A percentile compares a stretch with the other conserved stretches of the same genome.
Evolutionary conservation across 148 eudicot genomes (phyloP).

Genomic region (Drosera capensis): DNA sequence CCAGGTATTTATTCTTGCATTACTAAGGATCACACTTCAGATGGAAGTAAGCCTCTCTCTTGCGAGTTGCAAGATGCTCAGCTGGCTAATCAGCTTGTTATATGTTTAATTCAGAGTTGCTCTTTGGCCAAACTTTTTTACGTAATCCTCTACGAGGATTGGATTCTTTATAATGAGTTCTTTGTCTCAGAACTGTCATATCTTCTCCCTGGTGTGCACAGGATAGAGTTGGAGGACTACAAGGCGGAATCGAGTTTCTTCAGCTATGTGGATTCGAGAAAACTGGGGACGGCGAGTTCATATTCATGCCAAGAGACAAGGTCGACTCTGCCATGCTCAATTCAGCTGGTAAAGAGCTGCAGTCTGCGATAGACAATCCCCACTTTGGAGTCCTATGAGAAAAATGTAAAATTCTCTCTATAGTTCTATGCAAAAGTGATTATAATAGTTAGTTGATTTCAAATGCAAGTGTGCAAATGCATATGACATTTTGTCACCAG

Average conservation of each 20-base stretch:
- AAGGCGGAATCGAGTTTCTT: constrained; percentile 50
- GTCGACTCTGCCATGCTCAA: constrained; percentile 30
- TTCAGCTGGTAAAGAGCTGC: constrained; percentile 33
- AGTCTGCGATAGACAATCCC: constrained; percentile 56
- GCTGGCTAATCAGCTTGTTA: too few species aligned
- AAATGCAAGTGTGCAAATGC: too few species aligned
- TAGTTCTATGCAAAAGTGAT: too few species aligned
- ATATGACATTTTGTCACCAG: too few species aligned
- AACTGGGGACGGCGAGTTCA: constrained; percentile 28
- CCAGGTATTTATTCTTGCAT: constrained; percentile 33
- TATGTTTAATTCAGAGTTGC: background rate
- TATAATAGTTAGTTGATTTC: too few species aligned
- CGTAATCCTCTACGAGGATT: too few species aligned
- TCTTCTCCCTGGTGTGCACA: constrained; percentile 14
- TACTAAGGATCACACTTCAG: background rate
- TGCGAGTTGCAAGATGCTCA: background rate
- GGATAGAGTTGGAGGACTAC: constrained; percentile 55
- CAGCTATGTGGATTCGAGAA: constrained; percentile 81
- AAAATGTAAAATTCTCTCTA: too few species aligned
- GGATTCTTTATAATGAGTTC: background rate
- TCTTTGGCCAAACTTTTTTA: too few species aligned
- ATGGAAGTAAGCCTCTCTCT: background rate
- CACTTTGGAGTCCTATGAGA: constrained; percentile 71
- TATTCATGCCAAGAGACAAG: constrained; percentile 43
- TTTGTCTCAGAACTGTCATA: background rate